Conservation (phyloP, 768 basidiomycete species). For the Termitomyces sp. region DNA sequence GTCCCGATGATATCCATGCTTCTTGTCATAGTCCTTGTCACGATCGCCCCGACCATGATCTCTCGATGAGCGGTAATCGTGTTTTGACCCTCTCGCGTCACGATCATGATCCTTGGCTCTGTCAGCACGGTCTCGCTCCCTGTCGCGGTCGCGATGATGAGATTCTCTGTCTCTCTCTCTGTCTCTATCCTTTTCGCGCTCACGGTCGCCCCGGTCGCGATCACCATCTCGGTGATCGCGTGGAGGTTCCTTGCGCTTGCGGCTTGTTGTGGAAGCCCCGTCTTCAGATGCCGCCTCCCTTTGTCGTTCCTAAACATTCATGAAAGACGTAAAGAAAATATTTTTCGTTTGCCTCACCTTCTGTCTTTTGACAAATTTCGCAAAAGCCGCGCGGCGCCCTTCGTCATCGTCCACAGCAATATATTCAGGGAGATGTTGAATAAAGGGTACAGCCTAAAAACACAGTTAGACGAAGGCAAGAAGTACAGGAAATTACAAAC, state of each 20-base stretch:
- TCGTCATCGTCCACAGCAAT: slow-evolving; percentile 89
- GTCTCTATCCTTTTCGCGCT: slow-evolving; percentile 31
- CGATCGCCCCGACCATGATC: slow-evolving; percentile 32
- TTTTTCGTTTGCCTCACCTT: slow-evolving; percentile 47
- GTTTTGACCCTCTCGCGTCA: slow-evolving; percentile 34
- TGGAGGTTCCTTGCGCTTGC: slow-evolving; percentile 72
- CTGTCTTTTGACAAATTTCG: slow-evolving; percentile 85
- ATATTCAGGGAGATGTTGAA: slow-evolving; percentile 81
- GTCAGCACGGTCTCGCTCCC: slow-evolving; percentile 25
- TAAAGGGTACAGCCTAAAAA: slow-evolving; percentile 60
- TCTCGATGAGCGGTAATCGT: slow-evolving; percentile 34
- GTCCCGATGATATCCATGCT: slow-evolving; percentile 42
- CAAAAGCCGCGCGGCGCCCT: slow-evolving; percentile 70
- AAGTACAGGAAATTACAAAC: slow-evolving; percentile 34
- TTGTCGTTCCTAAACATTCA: slow-evolving; percentile 57
- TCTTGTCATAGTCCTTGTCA: slow-evolving; percentile 35
- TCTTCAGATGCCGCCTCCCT: slow-evolving; percentile 77
- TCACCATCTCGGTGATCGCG: slow-evolving; percentile 46
- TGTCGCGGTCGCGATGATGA: slow-evolving; percentile 25
- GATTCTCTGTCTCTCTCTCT: slow-evolving; percentile 25
- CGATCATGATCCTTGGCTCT: slow-evolving; percentile 24
- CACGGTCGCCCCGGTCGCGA: slow-evolving; percentile 36
- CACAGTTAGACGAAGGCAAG: neutral
- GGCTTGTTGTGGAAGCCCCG: slow-evolving; percentile 75
- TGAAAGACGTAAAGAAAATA: neutral